Base-by-base conservation (phyloP, 331 rosid species). In the Prunus yedoensis region DNA sequence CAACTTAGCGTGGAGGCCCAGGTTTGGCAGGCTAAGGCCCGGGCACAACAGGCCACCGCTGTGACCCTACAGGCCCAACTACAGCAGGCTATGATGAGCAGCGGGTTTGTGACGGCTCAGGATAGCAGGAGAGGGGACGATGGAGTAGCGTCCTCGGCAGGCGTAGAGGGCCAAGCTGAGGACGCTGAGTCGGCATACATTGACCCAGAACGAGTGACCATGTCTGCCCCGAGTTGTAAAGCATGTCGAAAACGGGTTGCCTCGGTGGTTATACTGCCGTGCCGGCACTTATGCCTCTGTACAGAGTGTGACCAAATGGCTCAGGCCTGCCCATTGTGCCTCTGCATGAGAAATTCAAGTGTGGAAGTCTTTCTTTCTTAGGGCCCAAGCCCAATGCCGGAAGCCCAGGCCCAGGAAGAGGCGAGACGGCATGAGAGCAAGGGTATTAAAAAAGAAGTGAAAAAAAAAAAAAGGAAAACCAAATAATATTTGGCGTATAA, bases 221-320 rank as follows among this genome's bases (percentile, higher is more conserved):
- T 0, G 52, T 47, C 80, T 57, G 91, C 86, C 16, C 97, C 92
- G 4, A 89, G 86, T 79, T 95, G 99, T 58, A 83, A 82, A 76
- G 92, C 85, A 2, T 95, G 99, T 62, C 77, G 74, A 60, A 84
- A 77, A 49, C 90, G 94, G 8, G 84, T 80, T 38, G 99, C 97
- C 5, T 81, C 92, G 74, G 91, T 92, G 84, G 91, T 92, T 47
- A 66, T 83, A 46, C 57, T 90, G 83, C 99, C 97, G 73, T 95
- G 99, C 78, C 93, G 97, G 70, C 97, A 95, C 69, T 80, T 95
- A 3, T 87, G 97, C 84, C 80, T 92, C 10, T 95, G 99, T 54
- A 74, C 90, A 18, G 88, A 84, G 78, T 95, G 99, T 73, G 96
- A 92, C 78, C 82, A 20, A 15, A 83, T 74, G 79, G 89, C 84